Evolutionary conservation across 2,329 filamentous ascomycete genomes (phyloP).

Genomic region (Cercospora zeae-maydis): DNA sequence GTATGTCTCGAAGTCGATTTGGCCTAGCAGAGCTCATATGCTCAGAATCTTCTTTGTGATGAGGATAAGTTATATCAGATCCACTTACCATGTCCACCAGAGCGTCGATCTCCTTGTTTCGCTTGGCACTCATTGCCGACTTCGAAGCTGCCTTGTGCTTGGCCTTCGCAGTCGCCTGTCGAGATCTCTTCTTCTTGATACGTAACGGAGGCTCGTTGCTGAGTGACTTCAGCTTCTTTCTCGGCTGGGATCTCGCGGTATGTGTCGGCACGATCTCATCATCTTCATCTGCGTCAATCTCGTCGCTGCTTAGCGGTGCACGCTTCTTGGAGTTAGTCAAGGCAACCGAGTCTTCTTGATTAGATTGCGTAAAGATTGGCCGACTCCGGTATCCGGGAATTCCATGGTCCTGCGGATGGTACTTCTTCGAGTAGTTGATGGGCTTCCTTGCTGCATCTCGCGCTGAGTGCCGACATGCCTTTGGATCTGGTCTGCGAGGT

Average conservation of each 20-base stretch:
- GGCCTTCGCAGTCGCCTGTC: background rate
- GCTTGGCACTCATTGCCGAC: background rate
- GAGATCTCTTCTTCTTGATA: background rate
- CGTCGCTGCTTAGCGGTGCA: background rate
- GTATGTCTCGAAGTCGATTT: background rate
- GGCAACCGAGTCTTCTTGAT: background rate
- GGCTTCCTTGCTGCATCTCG: constrained; percentile 23
- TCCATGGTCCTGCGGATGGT: constrained; percentile 29
- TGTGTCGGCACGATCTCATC: background rate
- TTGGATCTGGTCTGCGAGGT: constrained; percentile 22
- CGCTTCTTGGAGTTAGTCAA: constrained; percentile 7
- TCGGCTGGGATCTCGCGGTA: background rate
- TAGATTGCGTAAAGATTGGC: constrained; percentile 4
- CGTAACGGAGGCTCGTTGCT: background rate
- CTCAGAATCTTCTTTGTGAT: background rate
- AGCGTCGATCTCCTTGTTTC: background rate
- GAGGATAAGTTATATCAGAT: too few species aligned
- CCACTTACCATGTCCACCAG: constrained; percentile 6
- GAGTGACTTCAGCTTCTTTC: constrained; percentile 18
- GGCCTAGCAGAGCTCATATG: background rate
- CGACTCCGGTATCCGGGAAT: constrained; percentile 23
- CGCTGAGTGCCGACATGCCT: constrained; percentile 25
- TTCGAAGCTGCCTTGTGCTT: background rate
- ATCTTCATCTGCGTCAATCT: background rate
- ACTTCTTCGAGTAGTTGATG: constrained; percentile 25